Conservation (phyloP, 1,284 basidiomycete species). For the Sanghuangporus baumii region DNA sequence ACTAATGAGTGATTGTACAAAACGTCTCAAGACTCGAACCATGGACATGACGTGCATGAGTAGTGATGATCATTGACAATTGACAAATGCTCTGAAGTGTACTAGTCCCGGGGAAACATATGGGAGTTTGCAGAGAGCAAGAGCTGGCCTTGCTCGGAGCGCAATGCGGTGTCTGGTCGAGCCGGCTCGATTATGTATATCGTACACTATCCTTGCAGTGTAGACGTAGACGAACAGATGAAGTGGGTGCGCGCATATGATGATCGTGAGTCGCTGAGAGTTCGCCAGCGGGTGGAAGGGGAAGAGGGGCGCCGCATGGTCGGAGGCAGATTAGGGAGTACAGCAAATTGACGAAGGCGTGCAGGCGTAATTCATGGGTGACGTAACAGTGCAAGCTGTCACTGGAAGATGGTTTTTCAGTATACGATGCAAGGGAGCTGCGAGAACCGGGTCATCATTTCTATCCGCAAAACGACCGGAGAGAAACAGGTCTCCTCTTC, state of each 20-base stretch:
- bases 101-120: not conserved
- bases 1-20: not conserved
- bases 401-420: not conserved
- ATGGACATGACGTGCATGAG: not conserved
- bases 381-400: not conserved
- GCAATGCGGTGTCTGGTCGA: not conserved
- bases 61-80: not conserved
- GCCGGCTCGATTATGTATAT: conserved; percentile 6
- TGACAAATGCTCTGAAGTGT: not conserved
- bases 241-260: not conserved
- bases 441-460: not conserved
- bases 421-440: not conserved
- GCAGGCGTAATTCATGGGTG: not conserved
- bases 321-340: not conserved
- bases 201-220: not conserved
- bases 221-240: not conserved
- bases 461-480: conserved; percentile 4
- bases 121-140: not conserved
- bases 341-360: not conserved
- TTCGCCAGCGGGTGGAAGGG: not conserved
- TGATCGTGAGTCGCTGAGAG: not conserved
- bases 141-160: not conserved
- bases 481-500: not conserved
- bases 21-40: not conserved
- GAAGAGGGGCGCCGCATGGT: not conserved